Evolutionary conservation across 352 stramenopile species (phyloP), one percentile per base, ranked within the genome.

Genomic region (Globisporangium perplexum): DNA sequence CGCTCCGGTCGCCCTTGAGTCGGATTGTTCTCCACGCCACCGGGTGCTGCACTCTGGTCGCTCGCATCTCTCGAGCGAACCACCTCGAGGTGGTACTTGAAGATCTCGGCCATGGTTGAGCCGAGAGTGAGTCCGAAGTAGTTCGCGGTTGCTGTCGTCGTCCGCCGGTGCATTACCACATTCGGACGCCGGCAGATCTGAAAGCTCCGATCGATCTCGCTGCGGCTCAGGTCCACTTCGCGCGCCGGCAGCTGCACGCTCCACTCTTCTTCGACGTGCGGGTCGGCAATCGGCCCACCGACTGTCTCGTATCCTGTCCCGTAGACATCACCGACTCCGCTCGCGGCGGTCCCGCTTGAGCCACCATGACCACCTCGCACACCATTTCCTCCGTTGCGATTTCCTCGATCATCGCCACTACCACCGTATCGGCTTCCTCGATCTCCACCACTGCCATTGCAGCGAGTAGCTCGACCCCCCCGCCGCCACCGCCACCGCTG

Each of bases 61-160:
- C 69, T 56, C 20, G 36, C 53, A 20, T 76, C 68, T 22, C 68
- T 57, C 18, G 68, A 70, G 4, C 70, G 74, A 26, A 75, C 66
- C 7, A 92, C 77, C 4, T 71, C 53, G 26, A 86, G 66, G 55
- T 88, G 76, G 50, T 92, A 92, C 57, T 89, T 88, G 59, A 83
- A 87, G 41, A 88, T 71, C 46, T 92, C 78, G 0, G 51, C 23
- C 8, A 66, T 59, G 3, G 38, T 63, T 18, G 57, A 55, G 35
- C 88, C 71, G 11, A 92, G 36, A 20, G 66, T 68, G 6, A 92
- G 46, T 12, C 50, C 59, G 47, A 88, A 90, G 62, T 81, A 86
- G 50, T 92, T 92, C 3, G 81, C 67, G 15, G 66, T 59, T 41
- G 89, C 39, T 6, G 60, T 60, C 24, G 74, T 69, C 0, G 59